A percentile compares a stretch with the other conserved stretches of the same genome.
Conservation (phyloP, 1,139 yeast species). For the Blastobotrys serpentis region DNA sequence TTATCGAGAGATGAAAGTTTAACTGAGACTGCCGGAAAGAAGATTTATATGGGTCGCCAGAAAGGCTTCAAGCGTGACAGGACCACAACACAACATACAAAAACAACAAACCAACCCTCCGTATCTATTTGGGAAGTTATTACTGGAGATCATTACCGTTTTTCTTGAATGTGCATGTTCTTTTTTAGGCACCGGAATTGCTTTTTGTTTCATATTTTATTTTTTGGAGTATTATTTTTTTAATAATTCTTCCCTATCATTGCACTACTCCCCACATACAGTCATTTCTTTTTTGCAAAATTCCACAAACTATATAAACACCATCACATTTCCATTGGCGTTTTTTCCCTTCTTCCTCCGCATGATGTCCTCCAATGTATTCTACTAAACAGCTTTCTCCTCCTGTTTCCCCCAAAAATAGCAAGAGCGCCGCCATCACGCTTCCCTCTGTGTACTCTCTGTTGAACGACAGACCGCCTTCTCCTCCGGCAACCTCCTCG, state of each 20-base stretch:
- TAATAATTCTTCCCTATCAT: not conserved
- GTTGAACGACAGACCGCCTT: slow-evolving; percentile 9
- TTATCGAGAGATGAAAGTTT: not conserved
- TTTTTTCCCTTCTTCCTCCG: not conserved
- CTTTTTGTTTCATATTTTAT: slow-evolving; percentile 8
- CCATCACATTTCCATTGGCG: not conserved
- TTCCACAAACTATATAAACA: slow-evolving; percentile 2
- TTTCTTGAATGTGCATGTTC: slow-evolving; percentile 8
- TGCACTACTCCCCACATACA: not conserved
- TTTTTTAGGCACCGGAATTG: not conserved
- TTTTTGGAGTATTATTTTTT: slow-evolving; percentile 4
- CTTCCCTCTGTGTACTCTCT: slow-evolving; percentile 7
- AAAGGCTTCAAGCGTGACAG: not conserved
- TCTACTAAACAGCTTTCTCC: slow-evolving; percentile 4
- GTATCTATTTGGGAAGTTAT: not conserved
- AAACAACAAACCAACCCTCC: slow-evolving; percentile 3
- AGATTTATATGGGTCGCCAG: not conserved
- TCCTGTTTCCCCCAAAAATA: slow-evolving; percentile 8
- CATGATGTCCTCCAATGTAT: not conserved
- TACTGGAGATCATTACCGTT: not conserved
- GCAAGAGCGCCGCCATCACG: slow-evolving; percentile 7
- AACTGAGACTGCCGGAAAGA: no score
- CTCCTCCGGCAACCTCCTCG: slow-evolving; percentile 5
- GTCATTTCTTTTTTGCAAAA: not conserved
- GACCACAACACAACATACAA: not conserved